Percentiles rank a stretch among this genome's conserved stretches.
Evolutionary conservation across 2,329 filamentous ascomycete species (phyloP).

Genomic region (Chaetomiaceae sp.): DNA sequence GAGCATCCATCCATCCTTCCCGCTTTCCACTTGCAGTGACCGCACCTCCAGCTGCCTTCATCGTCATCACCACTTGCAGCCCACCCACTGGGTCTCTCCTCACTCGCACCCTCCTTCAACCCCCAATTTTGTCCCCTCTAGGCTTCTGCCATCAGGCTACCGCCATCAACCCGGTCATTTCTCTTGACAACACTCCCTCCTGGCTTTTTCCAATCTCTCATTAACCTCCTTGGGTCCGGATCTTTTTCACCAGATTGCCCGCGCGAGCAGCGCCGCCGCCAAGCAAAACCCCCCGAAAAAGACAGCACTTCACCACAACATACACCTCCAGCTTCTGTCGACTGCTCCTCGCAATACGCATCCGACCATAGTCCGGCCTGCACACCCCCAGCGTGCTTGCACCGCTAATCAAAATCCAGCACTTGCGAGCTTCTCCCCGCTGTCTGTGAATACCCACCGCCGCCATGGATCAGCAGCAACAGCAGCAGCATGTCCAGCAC

Average conservation of each 20-base stretch:
- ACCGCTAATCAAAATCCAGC: conserved; percentile 13
- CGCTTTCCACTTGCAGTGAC: background rate
- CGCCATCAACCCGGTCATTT: conserved; percentile 17
- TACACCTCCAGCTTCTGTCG: conserved; percentile 7
- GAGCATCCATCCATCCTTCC: conserved; percentile 15
- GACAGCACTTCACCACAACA: conserved; percentile 2
- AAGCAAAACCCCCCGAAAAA: conserved; percentile 1
- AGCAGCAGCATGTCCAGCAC: conserved; percentile 39
- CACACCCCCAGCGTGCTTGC: conserved; percentile 45
- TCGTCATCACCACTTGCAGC: conserved; percentile 23
- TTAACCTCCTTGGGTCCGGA: conserved; percentile 24
- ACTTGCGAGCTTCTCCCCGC: conserved; percentile 4
- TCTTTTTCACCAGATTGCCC: conserved; percentile 16
- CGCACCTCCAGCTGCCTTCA: too few relatives aligned
- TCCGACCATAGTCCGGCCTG: conserved; percentile 30
- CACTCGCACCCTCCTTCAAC: conserved; percentile 22
- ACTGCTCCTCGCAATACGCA: conserved; percentile 14
- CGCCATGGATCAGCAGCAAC: conserved; percentile 57
- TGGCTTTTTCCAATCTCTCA: conserved; percentile 24
- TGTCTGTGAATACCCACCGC: conserved; percentile 26
- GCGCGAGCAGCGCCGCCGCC: conserved; percentile 19
- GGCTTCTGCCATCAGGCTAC: conserved; percentile 18
- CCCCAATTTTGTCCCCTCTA: conserved; percentile 8
- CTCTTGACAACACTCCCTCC: conserved; percentile 21
- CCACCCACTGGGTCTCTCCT: conserved; percentile 18